phyloP scores from a whole-genome alignment of 176 grass and related monocot species.

The Carex myosuroides region DNA sequence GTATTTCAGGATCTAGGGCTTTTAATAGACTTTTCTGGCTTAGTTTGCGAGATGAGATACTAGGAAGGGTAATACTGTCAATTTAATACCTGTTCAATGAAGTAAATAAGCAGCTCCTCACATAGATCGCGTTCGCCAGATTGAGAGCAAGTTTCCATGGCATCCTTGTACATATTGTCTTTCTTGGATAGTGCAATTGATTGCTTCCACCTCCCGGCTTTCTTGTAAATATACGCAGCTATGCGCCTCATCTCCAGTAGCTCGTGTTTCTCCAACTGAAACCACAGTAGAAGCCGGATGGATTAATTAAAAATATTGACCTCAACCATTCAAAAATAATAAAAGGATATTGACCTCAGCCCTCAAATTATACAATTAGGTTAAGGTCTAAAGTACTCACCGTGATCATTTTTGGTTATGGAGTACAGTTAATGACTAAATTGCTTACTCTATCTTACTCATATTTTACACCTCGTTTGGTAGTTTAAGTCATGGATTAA shows the following conservation, averaged over 20 bases:
- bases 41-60: not conserved
- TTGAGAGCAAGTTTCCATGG: constrained; percentile 96
- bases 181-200: constrained; percentile 93
- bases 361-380: not conserved
- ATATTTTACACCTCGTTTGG: too few relatives aligned
- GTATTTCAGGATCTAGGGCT: not conserved
- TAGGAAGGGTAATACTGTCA: not conserved
- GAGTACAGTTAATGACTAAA: too few relatives aligned
- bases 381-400: not conserved
- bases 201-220: constrained; percentile 93
- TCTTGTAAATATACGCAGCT: constrained; percentile 99
- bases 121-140: constrained; percentile 88
- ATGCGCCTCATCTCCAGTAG: constrained; percentile 95
- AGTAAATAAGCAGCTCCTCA: constrained; percentile 86
- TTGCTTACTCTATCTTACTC: too few relatives aligned
- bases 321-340: not conserved
- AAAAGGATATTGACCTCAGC: not conserved
- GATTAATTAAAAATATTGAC: not conserved
- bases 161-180: constrained; percentile 95
- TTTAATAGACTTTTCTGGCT: not conserved
- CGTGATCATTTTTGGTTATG: too few relatives aligned
- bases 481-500: too few relatives aligned
- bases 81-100: constrained; percentile 72
- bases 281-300: not conserved
- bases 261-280: constrained; percentile 89